Percentiles rank a stretch among this genome's conserved stretches.
Evolutionary conservation across 164 flowering plant genomes (phyloP).

Genomic region (Umbilicus rupestris): DNA sequence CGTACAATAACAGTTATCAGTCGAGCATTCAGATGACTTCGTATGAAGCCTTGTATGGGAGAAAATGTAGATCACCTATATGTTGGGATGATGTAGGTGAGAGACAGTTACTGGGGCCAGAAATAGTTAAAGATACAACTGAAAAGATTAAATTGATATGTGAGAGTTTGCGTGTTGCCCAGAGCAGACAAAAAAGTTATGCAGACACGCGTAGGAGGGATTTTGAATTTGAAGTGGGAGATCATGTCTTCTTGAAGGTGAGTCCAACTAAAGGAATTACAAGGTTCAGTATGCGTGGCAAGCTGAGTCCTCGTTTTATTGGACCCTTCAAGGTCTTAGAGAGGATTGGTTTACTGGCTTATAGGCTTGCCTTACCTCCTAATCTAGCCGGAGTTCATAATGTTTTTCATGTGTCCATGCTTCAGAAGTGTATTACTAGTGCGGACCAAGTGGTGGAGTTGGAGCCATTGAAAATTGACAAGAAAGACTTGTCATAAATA

Average conservation of each 20-base stretch:
- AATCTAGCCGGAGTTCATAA: not conserved
- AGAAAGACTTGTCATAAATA: not conserved
- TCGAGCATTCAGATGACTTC: conserved; percentile 7
- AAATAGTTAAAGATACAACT: not conserved
- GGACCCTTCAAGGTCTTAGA: not conserved
- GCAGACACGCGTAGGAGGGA: not conserved
- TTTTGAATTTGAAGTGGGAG: not conserved
- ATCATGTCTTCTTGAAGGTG: not conserved
- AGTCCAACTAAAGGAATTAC: not conserved
- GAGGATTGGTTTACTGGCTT: not conserved
- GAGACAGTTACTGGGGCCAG: not conserved
- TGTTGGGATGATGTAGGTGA: not conserved
- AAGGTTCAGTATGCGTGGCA: not conserved
- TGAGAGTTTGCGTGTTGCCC: not conserved
- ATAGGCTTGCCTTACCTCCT: not conserved
- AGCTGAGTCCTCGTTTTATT: not conserved
- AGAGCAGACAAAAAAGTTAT: not conserved
- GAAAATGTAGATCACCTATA: conserved; percentile 12
- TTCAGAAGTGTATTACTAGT: not conserved
- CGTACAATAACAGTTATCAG: not conserved
- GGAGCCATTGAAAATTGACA: no score
- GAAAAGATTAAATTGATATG: not conserved
- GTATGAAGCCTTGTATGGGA: conserved; percentile 18
- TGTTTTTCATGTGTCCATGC: not conserved
- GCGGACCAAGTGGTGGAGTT: no score